These are phyloP conservation scores for Fusarium nelsonii DNA, from an alignment of 2,329 filamentous ascomycete species.

Conservation along the genomic window DNA sequence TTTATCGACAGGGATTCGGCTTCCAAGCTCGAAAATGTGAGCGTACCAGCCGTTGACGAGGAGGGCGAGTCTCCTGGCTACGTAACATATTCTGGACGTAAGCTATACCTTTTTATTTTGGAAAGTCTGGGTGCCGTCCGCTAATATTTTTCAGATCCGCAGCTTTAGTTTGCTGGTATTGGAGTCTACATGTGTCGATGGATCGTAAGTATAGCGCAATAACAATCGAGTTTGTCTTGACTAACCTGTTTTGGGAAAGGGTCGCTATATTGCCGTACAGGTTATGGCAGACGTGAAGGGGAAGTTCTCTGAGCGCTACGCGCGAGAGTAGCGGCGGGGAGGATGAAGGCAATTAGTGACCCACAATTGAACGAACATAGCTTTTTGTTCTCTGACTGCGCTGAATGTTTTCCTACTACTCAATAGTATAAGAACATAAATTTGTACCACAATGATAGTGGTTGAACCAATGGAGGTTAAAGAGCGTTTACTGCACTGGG, in stretches of 20 bases:
- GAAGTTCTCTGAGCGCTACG: background rate
- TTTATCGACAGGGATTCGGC: background rate
- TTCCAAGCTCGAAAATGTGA: background rate
- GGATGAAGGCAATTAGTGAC: no score
- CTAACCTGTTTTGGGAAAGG: background rate
- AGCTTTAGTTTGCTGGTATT: constrained; percentile 1
- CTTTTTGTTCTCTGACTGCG: no score
- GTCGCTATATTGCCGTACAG: background rate
- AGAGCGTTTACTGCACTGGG: no score
- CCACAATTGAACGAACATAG: no score
- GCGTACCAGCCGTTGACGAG: background rate
- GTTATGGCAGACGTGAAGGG: background rate
- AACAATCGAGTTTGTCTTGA: background rate
- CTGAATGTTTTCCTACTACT: no score
- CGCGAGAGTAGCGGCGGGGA: background rate
- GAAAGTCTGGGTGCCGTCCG: background rate
- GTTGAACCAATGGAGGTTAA: no score
- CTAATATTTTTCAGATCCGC: background rate
- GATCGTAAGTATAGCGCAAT: background rate
- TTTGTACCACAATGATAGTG: no score
- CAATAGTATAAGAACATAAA: no score
- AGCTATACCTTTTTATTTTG: background rate
- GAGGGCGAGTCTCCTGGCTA: constrained; percentile 1
- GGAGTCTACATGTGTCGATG: constrained; percentile 4
- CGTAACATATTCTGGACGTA: background rate